phyloP scores from a whole-genome alignment of 768 basidiomycete species.

The Russula abietina region DNA sequence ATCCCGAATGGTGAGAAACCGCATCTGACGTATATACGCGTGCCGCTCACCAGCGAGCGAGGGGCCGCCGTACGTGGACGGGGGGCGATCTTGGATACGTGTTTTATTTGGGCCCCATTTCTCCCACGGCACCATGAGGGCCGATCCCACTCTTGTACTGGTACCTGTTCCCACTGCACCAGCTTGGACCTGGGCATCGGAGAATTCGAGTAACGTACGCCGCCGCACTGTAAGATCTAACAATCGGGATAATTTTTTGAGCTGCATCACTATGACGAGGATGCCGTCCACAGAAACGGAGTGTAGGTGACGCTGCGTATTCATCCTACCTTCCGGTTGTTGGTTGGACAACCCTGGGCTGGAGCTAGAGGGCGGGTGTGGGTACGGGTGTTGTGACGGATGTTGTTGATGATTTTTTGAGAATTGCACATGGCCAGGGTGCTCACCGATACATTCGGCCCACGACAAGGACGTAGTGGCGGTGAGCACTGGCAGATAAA shows the following conservation, averaged over 20 bases:
- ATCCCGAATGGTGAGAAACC: constrained; percentile 6
- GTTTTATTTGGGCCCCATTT: constrained; percentile 1
- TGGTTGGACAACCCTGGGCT: neutral
- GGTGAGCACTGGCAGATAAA: constrained; percentile 2
- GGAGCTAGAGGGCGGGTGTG: neutral
- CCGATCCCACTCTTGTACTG: no score
- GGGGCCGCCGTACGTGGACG: neutral
- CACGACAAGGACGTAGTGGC: neutral
- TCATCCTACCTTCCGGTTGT: neutral
- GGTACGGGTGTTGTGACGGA: neutral
- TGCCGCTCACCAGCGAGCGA: constrained; percentile 14
- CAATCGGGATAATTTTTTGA: neutral
- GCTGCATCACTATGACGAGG: constrained; percentile 2
- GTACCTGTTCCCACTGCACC: no score
- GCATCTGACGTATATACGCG: neutral
- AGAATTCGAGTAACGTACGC: constrained; percentile 1
- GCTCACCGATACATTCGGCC: constrained; percentile 9
- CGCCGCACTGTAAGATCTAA: constrained; percentile 11
- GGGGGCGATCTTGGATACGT: constrained; percentile 1
- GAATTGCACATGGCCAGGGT: constrained; percentile 14
- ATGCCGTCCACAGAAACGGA: constrained; percentile 6
- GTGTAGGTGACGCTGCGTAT: neutral
- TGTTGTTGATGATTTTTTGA: neutral
- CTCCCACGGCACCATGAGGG: constrained; percentile 1
- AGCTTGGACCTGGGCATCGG: neutral